These are phyloP conservation scores for Microstegium vimineum DNA, from an alignment of 176 grass and related monocot species.

Conservation along the genomic window DNA sequence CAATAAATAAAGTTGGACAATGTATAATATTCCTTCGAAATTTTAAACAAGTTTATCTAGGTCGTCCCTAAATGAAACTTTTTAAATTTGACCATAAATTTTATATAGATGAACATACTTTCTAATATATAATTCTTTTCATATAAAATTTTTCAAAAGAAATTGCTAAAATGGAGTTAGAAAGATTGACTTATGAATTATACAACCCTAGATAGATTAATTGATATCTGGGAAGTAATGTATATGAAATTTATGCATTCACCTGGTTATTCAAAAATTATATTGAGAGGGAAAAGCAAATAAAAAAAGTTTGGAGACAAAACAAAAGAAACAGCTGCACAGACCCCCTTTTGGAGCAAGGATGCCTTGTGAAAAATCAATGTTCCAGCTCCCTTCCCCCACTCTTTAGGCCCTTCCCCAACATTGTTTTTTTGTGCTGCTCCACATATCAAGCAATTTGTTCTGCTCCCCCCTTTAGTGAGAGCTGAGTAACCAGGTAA, in stretches of 20 bases:
- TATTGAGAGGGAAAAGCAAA: slow-evolving; percentile 12
- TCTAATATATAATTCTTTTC: background rate
- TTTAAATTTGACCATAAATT: background rate
- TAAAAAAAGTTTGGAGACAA: background rate
- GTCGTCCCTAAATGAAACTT: background rate
- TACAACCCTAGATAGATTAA: background rate
- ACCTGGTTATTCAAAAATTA: background rate
- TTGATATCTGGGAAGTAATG: background rate
- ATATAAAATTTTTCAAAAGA: background rate
- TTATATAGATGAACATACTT: background rate
- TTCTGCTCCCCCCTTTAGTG: slow-evolving; percentile 90
- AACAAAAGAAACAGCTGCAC: slow-evolving; percentile 22
- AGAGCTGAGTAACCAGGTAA: slow-evolving; percentile 92
- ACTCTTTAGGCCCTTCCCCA: slow-evolving; percentile 98
- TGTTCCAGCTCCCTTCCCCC: slow-evolving; percentile 80
- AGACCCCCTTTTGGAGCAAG: slow-evolving; percentile 50
- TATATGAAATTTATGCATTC: background rate
- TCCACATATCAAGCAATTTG: slow-evolving; percentile 95
- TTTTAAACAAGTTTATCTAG: background rate
- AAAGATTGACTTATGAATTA: background rate
- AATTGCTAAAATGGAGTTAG: background rate
- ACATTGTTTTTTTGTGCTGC: slow-evolving; percentile 97
- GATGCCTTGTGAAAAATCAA: slow-evolving; percentile 41
- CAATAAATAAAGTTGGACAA: background rate
- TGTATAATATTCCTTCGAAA: background rate